Conservation (phyloP, 345 rosid genomes). For the Trapa incisa region DNA sequence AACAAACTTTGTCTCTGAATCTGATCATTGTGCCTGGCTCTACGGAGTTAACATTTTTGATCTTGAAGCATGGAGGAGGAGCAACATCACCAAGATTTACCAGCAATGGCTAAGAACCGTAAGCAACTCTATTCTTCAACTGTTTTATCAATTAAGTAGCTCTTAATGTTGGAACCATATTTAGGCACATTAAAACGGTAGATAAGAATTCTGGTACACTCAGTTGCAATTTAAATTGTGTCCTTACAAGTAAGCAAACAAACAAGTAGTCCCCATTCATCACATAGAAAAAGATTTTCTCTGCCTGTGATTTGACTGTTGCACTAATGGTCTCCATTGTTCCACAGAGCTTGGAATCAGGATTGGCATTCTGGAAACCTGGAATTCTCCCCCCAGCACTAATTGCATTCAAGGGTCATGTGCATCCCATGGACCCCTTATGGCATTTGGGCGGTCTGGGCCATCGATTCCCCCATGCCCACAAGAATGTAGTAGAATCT, state of each 20-base stretch:
- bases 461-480: slow-evolving; percentile 26
- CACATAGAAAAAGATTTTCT: neutral
- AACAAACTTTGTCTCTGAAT: slow-evolving; percentile 27
- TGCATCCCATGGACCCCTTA: slow-evolving; percentile 59
- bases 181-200: neutral
- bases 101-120: slow-evolving; percentile 65
- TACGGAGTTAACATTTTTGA: slow-evolving; percentile 80
- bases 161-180: neutral
- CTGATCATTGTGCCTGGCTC: slow-evolving; percentile 66
- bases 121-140: slow-evolving; percentile 12
- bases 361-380: slow-evolving; percentile 75
- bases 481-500: slow-evolving; percentile 26
- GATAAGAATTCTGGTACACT: neutral
- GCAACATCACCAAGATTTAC: slow-evolving; percentile 49
- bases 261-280: neutral
- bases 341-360: slow-evolving; percentile 50
- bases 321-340: neutral
- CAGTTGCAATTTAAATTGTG: neutral
- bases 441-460: slow-evolving; percentile 88
- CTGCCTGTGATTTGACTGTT: neutral
- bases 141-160: neutral
- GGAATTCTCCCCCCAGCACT: slow-evolving; percentile 70
- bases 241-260: neutral
- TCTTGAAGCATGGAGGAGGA: slow-evolving; percentile 78
- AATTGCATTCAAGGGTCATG: slow-evolving; percentile 58